phyloP scores from a whole-genome alignment of 495 filamentous ascomycete species.

The Aspergillus carlsbadensis region DNA sequence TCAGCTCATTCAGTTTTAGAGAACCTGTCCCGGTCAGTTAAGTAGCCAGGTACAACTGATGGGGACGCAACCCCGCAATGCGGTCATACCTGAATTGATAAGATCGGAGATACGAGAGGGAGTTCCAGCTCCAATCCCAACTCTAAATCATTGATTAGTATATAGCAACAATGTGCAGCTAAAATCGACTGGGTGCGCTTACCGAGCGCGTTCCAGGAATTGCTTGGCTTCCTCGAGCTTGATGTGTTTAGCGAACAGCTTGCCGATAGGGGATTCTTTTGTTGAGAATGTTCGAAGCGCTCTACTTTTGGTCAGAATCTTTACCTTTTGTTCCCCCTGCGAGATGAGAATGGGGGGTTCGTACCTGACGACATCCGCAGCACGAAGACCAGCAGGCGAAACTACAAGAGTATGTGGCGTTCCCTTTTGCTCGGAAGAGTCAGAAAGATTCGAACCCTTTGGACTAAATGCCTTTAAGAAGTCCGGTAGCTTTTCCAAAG shows the following conservation, averaged over 20 bases:
- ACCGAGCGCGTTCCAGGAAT: constrained; percentile 64
- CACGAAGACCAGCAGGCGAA: constrained; percentile 73
- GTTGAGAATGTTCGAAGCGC: constrained; percentile 73
- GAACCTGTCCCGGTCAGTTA: constrained; percentile 50
- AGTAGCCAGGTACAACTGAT: background rate
- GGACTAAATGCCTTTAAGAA: constrained; percentile 70
- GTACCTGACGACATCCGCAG: constrained; percentile 75
- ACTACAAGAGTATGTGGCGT: constrained; percentile 85
- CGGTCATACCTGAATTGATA: constrained; percentile 66
- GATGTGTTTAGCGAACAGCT: constrained; percentile 97
- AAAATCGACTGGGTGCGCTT: constrained; percentile 8
- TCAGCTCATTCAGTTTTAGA: constrained; percentile 63
- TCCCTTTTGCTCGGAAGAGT: constrained; percentile 66
- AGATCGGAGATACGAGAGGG: constrained; percentile 78
- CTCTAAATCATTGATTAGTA: constrained; percentile 42
- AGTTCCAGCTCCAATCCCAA: constrained; percentile 86
- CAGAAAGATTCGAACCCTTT: constrained; percentile 48
- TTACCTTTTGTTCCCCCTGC: background rate
- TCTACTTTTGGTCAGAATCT: constrained; percentile 37
- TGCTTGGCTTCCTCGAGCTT: constrained; percentile 85
- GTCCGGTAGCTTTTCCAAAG: constrained; percentile 66
- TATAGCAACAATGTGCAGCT: background rate
- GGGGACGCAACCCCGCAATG: no score
- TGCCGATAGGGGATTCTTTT: constrained; percentile 74
- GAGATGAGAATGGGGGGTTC: background rate